Evolutionary conservation across 2,329 filamentous ascomycete species (phyloP).

Genomic region (Neonectria sp.): DNA sequence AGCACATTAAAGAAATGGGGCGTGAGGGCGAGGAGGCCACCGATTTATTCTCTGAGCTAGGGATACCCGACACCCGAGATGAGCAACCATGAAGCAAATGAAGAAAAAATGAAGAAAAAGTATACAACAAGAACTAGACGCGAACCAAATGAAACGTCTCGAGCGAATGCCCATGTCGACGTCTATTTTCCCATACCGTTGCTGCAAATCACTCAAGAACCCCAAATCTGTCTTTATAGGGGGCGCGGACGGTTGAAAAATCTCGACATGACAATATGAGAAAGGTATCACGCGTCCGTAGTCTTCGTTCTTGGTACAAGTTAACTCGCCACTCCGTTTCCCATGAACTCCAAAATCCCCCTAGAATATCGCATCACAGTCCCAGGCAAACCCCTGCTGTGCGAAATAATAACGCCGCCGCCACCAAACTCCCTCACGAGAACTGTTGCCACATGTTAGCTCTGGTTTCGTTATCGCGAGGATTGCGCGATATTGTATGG

Average conservation of each 20-base stretch:
- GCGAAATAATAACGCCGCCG: constrained; percentile 40
- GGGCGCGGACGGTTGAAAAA: constrained; percentile 21
- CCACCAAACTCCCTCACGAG: constrained; percentile 39
- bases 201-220: constrained; percentile 19
- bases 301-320: constrained; percentile 44
- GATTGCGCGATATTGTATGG: neutral
- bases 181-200: constrained; percentile 12
- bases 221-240: neutral
- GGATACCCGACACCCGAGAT: constrained; percentile 52
- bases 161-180: neutral
- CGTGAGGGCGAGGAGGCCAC: constrained; percentile 65
- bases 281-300: constrained; percentile 42
- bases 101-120: neutral
- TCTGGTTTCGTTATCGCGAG: neutral
- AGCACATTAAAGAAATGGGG: constrained; percentile 77
- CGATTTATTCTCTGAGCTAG: constrained; percentile 67
- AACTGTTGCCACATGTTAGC: constrained; percentile 39
- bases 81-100: constrained; percentile 19
- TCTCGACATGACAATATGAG: constrained; percentile 34
- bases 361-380: constrained; percentile 30
- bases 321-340: constrained; percentile 44
- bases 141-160: constrained; percentile 16
- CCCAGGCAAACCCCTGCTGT: constrained; percentile 27
- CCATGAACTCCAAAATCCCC: constrained; percentile 45
- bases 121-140: constrained; percentile 11